phyloP scores from a whole-genome alignment of 2,329 filamentous ascomycete species.

The Aschersonia sp. region DNA sequence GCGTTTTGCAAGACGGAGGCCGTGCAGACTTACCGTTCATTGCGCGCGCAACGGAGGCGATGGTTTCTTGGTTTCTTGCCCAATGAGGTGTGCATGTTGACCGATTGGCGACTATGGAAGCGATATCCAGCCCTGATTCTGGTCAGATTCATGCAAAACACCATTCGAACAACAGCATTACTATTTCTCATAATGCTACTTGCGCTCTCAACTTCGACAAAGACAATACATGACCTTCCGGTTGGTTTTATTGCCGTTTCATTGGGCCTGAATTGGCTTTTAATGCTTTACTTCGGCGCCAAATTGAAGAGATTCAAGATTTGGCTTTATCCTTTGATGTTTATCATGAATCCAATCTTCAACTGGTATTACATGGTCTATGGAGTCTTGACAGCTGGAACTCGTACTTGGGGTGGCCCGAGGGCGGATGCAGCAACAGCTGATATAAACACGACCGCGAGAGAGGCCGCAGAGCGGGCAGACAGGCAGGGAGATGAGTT shows the following conservation, averaged over 20 bases:
- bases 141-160: conserved; percentile 90
- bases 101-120: conserved; percentile 81
- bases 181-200: conserved; percentile 91
- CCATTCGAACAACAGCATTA: conserved; percentile 83
- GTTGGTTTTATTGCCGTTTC: conserved; percentile 91
- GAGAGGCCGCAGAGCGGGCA: conserved; percentile 73
- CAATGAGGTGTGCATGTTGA: conserved; percentile 97
- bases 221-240: conserved; percentile 63
- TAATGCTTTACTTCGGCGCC: conserved; percentile 92
- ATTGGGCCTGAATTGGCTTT: conserved; percentile 79
- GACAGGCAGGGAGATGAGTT: conserved; percentile 71
- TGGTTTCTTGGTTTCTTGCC: conserved; percentile 98
- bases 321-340: conserved; percentile 92
- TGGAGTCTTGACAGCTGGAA: conserved; percentile 85
- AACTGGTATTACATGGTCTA: conserved; percentile 99
- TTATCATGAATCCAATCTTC: conserved; percentile 87
- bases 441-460: conserved; percentile 59
- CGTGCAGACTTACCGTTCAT: conserved; percentile 70
- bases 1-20: conserved; percentile 98
- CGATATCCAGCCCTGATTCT: conserved; percentile 77
- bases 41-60: conserved; percentile 85
- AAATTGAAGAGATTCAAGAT: conserved; percentile 84
- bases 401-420: conserved; percentile 91
- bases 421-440: conserved; percentile 77
- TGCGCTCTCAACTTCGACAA: conserved; percentile 72